Percentiles rank a stretch among this genome's conserved stretches.
Conservation (phyloP, 2,329 filamentous ascomycete genomes). For the Hirsutella rhossiliensis region DNA sequence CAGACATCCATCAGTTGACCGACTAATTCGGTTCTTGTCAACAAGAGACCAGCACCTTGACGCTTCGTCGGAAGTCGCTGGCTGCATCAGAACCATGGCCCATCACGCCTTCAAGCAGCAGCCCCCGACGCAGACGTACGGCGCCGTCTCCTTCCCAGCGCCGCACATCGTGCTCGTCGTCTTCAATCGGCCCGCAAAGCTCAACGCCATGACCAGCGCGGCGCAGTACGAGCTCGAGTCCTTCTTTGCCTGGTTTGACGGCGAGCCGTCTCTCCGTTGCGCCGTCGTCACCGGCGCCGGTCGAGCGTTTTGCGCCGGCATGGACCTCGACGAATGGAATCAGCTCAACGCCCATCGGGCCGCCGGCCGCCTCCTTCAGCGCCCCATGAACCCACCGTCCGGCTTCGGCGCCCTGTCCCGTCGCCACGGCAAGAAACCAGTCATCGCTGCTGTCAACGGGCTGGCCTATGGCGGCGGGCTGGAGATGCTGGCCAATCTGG, state of each 20-base stretch:
- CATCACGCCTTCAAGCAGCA: background rate
- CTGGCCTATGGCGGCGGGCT: constrained; percentile 61
- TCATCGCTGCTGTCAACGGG: constrained; percentile 65
- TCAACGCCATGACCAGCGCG: constrained; percentile 42
- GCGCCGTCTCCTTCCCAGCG: constrained; percentile 34
- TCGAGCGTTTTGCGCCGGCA: constrained; percentile 54
- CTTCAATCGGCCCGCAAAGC: constrained; percentile 42
- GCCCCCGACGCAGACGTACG: constrained; percentile 17
- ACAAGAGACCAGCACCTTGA: no score
- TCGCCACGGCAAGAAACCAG: constrained; percentile 55
- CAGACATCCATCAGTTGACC: no score
- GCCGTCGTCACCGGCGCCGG: constrained; percentile 51
- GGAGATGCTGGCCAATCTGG: constrained; percentile 62
- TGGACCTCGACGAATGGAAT: constrained; percentile 38
- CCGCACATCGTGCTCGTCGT: constrained; percentile 46
- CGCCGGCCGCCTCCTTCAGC: constrained; percentile 28
- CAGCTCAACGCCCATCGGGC: background rate
- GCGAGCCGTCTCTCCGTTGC: constrained; percentile 45
- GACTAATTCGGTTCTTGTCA: no score
- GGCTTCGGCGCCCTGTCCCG: constrained; percentile 53
- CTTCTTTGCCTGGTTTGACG: constrained; percentile 49
- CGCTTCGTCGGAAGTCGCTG: background rate
- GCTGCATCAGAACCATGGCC: background rate
- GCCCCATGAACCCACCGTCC: constrained; percentile 22
- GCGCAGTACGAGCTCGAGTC: constrained; percentile 35